A percentile compares a stretch with the other conserved stretches of the same genome.
Evolutionary conservation across 2,329 filamentous ascomycete genomes (phyloP).

Genomic region (Diplodia intermedia): DNA sequence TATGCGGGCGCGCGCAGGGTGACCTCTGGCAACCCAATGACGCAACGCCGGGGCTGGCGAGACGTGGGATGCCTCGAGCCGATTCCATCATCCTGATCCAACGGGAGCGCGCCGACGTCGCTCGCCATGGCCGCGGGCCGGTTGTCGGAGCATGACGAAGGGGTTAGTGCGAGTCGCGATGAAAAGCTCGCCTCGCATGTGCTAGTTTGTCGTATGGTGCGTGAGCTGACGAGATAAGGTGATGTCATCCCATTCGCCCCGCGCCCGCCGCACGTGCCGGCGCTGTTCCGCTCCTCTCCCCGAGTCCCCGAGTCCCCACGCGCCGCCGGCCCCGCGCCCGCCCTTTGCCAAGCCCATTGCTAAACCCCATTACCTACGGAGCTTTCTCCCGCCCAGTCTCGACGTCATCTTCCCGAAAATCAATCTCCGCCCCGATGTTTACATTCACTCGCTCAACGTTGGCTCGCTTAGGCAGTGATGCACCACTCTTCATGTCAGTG

Average conservation of each 20-base stretch:
- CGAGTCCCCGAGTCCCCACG: not conserved
- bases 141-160: not conserved
- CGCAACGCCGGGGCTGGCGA: constrained; percentile 1
- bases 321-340: constrained; percentile 6
- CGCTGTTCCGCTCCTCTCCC: not conserved
- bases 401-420: not conserved
- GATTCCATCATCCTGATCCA: not conserved
- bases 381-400: not conserved
- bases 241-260: constrained; percentile 28
- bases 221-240: constrained; percentile 31
- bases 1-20: too few relatives aligned
- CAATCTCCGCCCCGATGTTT: too few relatives aligned
- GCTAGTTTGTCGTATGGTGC: constrained; percentile 17
- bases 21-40: constrained; percentile 4
- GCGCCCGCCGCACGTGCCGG: not conserved
- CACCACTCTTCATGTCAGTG: too few relatives aligned
- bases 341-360: constrained; percentile 4
- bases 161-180: not conserved
- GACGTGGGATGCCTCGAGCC: constrained; percentile 11
- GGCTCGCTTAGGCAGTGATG: too few relatives aligned
- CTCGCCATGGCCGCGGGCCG: not conserved
- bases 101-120: not conserved
- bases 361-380: not conserved
- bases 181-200: not conserved
- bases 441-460: too few relatives aligned